Base-by-base conservation (phyloP, 2,329 filamentous ascomycete genomes). In the Zymoseptoria tritici region DNA sequence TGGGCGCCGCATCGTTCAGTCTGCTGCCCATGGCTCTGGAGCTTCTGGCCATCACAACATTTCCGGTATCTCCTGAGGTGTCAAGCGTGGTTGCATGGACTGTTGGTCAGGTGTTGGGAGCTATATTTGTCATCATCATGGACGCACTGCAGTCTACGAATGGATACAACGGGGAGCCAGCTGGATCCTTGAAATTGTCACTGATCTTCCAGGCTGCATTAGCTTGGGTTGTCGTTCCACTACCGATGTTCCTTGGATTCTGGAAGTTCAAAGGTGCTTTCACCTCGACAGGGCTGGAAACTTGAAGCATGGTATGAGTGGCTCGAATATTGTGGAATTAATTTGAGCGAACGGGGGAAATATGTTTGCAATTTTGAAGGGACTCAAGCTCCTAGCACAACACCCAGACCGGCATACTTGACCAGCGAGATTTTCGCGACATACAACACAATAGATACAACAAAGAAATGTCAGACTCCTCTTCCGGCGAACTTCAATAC, bases 1-100 rank as follows among this genome's bases (percentile, higher is more conserved):
- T 96, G 2, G 94, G 94, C 52, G 91, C 91, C 1, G 78, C 90
- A 0, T 86, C 83, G 9, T 97, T 97, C 75, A 82, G 82, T 20
- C 77, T 97, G 2, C 81, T 97, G 0, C 94, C 94, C 2, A 83
- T 96, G 46, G 89, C 86, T 5, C 82, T 97, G 55, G 94, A 99
- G 75, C 91, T 89, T 67, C 79, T 97, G 16, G 89, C 90, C 56
- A 91, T 97, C 73, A 83, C 96, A 60, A 91, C 89, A 4, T 90
- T 94, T 70, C 94, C 94, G 0, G 85, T 95, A 24, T 87, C 85
- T 49, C 92, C 94, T 0, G 93, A 96, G 75, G 83, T 97, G 52
- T 90, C 89, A 0, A 89, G 85, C 62, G 91, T 89, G 26, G 79
- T 95, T 21, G 89, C 88, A 69, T 97, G 94, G 94, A 83, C 84